Base-by-base conservation (phyloP, 352 stramenopile species). In the Pythium plurisporium region DNA sequence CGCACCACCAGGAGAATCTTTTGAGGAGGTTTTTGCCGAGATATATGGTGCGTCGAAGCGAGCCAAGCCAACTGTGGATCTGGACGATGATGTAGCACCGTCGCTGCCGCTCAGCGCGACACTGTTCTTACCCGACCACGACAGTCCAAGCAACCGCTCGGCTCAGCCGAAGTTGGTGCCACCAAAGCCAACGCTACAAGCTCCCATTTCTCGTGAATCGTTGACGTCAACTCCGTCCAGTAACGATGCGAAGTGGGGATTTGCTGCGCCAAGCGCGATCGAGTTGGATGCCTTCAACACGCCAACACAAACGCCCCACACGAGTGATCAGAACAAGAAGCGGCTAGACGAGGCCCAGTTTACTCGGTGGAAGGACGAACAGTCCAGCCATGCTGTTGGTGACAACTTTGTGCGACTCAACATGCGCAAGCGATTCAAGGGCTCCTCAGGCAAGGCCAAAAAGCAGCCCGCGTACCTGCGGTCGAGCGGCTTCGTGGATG, bases 321-420 rank as follows among this genome's bases (percentile, higher is more conserved):
- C 11, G 8, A 20, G 31, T 19, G 36, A 42, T 0, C n/a, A 43
- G 10, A 12, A 11, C 42, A 17, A 42, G 17, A 42, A 27, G 11
- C 34, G 10, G 25, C n/a, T 27, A 7, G 12, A 48, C 6, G 40
- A 64, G 23, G 55, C 23, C 1, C 26, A 11, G 38, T 87, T 90
- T 56, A 67, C 71, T 31, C 67, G 67, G 1, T 91, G 72, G 68
- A 91, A 91, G 52, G 65, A 76, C 5, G 78, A 85, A 40, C 65
- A 82, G 17, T 61, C 56, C 10, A 73, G 69, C 27, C 72, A 73
- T 50, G 46, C 51, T 2, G 76, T 92, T 11, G 86, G 79, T 56
- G 72, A 86, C 64, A 94, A 94, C 55, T 94, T 89, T 59, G 79
- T 94, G 22, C 73, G 74, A 30, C 72, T 91, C 5, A 84, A 89